Evolutionary conservation across 1,139 yeast genomes (phyloP).

Genomic region (Yamadazyma dushanensis): DNA sequence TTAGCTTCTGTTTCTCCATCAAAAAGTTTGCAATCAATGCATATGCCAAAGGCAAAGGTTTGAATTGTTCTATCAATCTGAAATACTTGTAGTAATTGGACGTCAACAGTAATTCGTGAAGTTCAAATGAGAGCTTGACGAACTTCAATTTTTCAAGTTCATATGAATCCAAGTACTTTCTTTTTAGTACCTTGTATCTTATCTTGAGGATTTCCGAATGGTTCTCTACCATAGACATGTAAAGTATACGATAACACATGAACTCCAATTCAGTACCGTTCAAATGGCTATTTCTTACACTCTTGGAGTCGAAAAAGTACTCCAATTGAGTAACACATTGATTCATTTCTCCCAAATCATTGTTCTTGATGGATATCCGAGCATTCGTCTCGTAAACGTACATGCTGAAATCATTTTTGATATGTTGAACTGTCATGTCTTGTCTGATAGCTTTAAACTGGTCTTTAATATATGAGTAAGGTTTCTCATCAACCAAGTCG

Average conservation of each 20-base stretch:
- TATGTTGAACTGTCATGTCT: slow-evolving; percentile 90
- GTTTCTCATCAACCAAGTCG: slow-evolving; percentile 44
- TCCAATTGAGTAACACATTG: slow-evolving; percentile 88
- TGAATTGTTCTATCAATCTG: slow-evolving; percentile 31
- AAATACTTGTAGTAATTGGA: slow-evolving; percentile 59
- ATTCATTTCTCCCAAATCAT: slow-evolving; percentile 90
- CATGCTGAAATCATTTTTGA: slow-evolving; percentile 75
- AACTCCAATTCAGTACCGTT: slow-evolving; percentile 54
- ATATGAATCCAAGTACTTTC: slow-evolving; percentile 20
- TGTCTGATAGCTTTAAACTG: slow-evolving; percentile 92
- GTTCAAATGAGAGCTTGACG: slow-evolving; percentile 25
- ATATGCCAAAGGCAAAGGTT: slow-evolving; percentile 22
- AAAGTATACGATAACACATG: slow-evolving; percentile 71
- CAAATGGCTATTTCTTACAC: slow-evolving; percentile 13
- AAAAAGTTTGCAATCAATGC: slow-evolving; percentile 40
- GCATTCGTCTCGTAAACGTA: slow-evolving; percentile 85
- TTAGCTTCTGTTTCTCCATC: slow-evolving; percentile 57
- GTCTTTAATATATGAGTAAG: slow-evolving; percentile 78
- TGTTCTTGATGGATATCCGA: slow-evolving; percentile 76
- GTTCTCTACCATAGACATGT: slow-evolving; percentile 77
- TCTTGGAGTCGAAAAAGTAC: slow-evolving; percentile 48
- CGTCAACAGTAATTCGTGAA: slow-evolving; percentile 23
- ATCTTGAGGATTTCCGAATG: slow-evolving; percentile 45
- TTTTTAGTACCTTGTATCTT: slow-evolving; percentile 20
- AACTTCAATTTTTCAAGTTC: slow-evolving; percentile 20